phyloP scores from a whole-genome alignment of 306 rosid genomes.

The Crataegus laevigata region DNA sequence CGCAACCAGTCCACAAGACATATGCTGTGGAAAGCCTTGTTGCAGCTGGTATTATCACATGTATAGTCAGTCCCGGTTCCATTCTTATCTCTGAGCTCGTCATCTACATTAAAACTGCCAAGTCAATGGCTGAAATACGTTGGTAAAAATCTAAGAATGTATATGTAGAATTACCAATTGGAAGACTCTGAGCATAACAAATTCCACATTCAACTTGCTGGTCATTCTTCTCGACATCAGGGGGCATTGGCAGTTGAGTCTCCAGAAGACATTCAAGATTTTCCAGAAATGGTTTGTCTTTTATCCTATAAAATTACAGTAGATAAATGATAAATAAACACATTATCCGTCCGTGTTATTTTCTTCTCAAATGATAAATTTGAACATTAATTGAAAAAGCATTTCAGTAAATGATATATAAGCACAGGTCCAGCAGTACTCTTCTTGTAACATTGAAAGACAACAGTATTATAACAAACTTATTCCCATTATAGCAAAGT shows the following conservation, averaged over 20 bases:
- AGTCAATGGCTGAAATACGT: slow-evolving; percentile 3
- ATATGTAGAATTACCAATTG: slow-evolving; percentile 24
- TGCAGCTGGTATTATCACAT: slow-evolving; percentile 22
- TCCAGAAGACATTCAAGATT: slow-evolving; percentile 23
- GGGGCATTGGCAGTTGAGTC: slow-evolving; percentile 20
- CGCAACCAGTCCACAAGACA: slow-evolving; percentile 33
- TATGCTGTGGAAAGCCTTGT: slow-evolving; percentile 27
- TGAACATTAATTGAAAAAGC: background rate
- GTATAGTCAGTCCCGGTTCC: slow-evolving; percentile 29
- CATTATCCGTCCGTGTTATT: background rate
- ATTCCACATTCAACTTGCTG: slow-evolving; percentile 35
- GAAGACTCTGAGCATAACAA: slow-evolving; percentile 36
- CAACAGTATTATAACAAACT: background rate
- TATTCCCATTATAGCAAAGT: background rate
- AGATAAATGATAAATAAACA: background rate
- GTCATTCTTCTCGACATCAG: slow-evolving; percentile 19
- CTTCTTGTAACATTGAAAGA: background rate
- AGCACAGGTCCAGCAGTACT: background rate
- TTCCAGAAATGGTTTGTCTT: slow-evolving; percentile 19
- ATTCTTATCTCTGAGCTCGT: slow-evolving; percentile 31
- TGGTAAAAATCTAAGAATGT: background rate
- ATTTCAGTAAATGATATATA: background rate
- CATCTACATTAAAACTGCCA: slow-evolving; percentile 13
- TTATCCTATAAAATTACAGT: slow-evolving; percentile 9
- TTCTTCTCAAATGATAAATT: background rate